Conservation (phyloP, 495 filamentous ascomycete genomes). For the Aspergillus carlsbadensis region DNA sequence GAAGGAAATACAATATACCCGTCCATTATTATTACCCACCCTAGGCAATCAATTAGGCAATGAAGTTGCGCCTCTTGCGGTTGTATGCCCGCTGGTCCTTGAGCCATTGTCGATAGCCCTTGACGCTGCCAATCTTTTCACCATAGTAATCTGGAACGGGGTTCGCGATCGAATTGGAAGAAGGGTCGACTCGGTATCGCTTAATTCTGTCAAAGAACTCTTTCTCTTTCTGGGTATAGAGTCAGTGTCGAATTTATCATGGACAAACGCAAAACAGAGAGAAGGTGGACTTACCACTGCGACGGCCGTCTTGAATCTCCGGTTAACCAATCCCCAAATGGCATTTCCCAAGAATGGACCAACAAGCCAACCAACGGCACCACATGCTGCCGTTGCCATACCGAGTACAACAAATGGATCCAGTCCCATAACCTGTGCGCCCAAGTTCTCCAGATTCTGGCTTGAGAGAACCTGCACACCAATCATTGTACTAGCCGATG, state of each 20-base stretch:
- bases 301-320: constrained; percentile 65
- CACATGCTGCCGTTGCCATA: constrained; percentile 67
- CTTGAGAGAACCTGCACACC: constrained; percentile 64
- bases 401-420: constrained; percentile 87
- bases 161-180: constrained; percentile 62
- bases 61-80: constrained; percentile 74
- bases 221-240: constrained; percentile 70
- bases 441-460: constrained; percentile 65
- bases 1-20: not conserved
- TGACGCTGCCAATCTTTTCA: constrained; percentile 93
- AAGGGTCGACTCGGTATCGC: constrained; percentile 85
- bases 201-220: constrained; percentile 88
- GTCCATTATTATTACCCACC: not conserved
- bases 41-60: constrained; percentile 28
- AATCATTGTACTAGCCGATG: constrained; percentile 52
- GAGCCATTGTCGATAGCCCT: constrained; percentile 88
- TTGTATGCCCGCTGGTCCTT: constrained; percentile 98
- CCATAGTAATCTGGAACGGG: constrained; percentile 72
- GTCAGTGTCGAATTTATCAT: constrained; percentile 6
- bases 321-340: constrained; percentile 70
- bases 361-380: constrained; percentile 77
- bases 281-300: constrained; percentile 51
- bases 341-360: constrained; percentile 78
- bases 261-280: not conserved
- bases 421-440: constrained; percentile 67